A percentile compares a stretch with the other conserved stretches of the same genome.
Conservation (phyloP, 1,284 basidiomycete species). For the Malassezia sp. region DNA sequence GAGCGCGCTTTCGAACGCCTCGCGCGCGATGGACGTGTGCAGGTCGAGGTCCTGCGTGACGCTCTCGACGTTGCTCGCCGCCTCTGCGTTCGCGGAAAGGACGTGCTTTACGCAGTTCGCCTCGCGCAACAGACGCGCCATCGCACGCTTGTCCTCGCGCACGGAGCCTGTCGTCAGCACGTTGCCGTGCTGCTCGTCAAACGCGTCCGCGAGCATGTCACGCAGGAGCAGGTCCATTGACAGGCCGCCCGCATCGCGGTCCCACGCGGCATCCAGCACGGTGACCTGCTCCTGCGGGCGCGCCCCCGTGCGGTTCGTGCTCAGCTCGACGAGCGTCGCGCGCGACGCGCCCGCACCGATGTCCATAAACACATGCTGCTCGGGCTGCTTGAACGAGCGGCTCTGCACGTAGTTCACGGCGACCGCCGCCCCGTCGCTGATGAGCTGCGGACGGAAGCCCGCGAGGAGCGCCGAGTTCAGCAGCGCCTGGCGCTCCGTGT, state of each 20-base stretch:
- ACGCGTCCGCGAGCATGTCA: constrained; percentile 66
- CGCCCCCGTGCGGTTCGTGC: constrained; percentile 23
- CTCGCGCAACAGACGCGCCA: constrained; percentile 89
- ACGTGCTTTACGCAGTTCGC: constrained; percentile 82
- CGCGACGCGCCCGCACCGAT: constrained; percentile 77
- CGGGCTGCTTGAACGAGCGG: constrained; percentile 59
- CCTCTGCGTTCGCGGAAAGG: constrained; percentile 80
- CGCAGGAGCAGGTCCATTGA: constrained; percentile 72
- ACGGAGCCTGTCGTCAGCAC: constrained; percentile 34
- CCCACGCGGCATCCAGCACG: constrained; percentile 67
- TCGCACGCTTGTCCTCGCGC: constrained; percentile 61
- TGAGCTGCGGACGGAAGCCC: constrained; percentile 69
- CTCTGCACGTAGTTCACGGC: constrained; percentile 72
- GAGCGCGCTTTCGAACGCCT: constrained; percentile 59
- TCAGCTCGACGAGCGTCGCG: constrained; percentile 73
- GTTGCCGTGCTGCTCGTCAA: constrained; percentile 57
- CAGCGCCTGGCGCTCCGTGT: constrained; percentile 67
- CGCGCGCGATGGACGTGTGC: constrained; percentile 62
- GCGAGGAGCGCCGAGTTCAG: constrained; percentile 80
- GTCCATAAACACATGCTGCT: constrained; percentile 86
- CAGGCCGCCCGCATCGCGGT: constrained; percentile 65
- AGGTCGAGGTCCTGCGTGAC: constrained; percentile 84
- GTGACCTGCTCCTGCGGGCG: constrained; percentile 55
- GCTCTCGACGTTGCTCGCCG: constrained; percentile 67
- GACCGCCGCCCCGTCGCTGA: constrained; percentile 69